Conservation (phyloP, 352 stramenopile genomes). For the Plasmopara viticola region DNA sequence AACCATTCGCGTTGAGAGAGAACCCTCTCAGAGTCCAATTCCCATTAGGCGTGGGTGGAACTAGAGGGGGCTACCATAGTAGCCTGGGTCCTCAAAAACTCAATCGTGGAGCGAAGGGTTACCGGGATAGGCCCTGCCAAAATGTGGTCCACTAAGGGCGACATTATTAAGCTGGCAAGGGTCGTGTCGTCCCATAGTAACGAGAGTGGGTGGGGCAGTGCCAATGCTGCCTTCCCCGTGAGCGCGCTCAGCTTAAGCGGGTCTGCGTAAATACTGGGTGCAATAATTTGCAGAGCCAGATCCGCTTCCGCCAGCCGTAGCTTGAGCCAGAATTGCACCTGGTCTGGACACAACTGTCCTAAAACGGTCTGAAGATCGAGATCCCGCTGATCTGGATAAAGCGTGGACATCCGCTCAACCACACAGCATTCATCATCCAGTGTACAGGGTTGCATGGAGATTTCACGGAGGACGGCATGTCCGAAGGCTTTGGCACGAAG, state of each 20-base stretch:
- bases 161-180: neutral
- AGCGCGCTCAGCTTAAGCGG: neutral
- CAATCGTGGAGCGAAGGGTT: neutral
- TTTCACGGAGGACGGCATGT: neutral
- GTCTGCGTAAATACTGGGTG: constrained; percentile 1
- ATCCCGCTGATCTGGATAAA: constrained; percentile 16
- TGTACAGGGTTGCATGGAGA: neutral
- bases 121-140: neutral
- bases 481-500: neutral
- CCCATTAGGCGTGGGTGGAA: neutral
- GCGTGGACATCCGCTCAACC: neutral
- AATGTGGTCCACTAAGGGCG: neutral
- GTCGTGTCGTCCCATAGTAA: neutral
- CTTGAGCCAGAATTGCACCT: constrained; percentile 2
- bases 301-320: neutral
- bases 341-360: constrained; percentile 32
- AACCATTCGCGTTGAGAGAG: neutral
- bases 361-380: neutral
- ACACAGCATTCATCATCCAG: neutral
- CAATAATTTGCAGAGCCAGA: constrained; percentile 2
- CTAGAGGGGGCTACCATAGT: neutral
- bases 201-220: neutral
- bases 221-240: neutral
- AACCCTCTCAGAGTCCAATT: neutral
- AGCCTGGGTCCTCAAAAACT: neutral